Percentiles rank a stretch among this genome's conserved stretches.
These are phyloP conservation scores for Lachnellula occidentalis DNA, from an alignment of 2,329 filamentous ascomycete species.

Conservation along the genomic window DNA sequence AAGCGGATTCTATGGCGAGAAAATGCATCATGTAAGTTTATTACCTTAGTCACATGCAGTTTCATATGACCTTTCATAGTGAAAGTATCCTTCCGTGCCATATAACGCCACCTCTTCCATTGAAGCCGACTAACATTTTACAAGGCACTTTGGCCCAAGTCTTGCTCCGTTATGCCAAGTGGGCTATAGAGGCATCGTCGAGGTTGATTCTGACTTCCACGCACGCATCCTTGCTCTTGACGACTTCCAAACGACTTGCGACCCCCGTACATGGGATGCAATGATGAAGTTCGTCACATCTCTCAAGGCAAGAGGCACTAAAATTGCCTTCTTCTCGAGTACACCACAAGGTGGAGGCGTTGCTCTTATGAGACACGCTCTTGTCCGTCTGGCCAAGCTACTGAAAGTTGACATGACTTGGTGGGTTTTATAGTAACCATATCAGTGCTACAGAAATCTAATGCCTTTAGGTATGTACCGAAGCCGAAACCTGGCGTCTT, in stretches of 20 bases:
- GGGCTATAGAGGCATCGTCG: constrained; percentile 50
- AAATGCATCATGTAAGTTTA: constrained; percentile 65
- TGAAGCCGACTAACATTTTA: too few relatives aligned
- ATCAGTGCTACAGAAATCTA: neutral
- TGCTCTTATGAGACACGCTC: constrained; percentile 60
- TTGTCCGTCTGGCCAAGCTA: constrained; percentile 64
- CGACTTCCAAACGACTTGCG: constrained; percentile 48
- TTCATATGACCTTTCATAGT: too few relatives aligned
- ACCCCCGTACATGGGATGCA: constrained; percentile 48
- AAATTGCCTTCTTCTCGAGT: constrained; percentile 59
- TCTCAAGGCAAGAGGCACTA: constrained; percentile 48
- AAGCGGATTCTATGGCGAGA: constrained; percentile 74
- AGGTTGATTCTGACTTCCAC: constrained; percentile 49
- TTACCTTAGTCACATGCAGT: neutral
- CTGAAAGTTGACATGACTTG: constrained; percentile 66
- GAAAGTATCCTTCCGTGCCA: too few relatives aligned
- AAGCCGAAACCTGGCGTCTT: constrained; percentile 77
- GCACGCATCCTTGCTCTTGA: constrained; percentile 44
- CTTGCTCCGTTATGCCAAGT: constrained; percentile 63
- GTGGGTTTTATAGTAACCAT: constrained; percentile 42
- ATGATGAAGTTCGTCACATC: constrained; percentile 49
- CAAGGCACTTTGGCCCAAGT: constrained; percentile 67
- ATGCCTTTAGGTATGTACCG: constrained; percentile 47
- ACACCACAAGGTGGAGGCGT: constrained; percentile 63
- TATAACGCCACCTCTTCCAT: too few relatives aligned